Base-by-base conservation (phyloP, 2,329 filamentous ascomycete species). In the Penicillium decumbens region DNA sequence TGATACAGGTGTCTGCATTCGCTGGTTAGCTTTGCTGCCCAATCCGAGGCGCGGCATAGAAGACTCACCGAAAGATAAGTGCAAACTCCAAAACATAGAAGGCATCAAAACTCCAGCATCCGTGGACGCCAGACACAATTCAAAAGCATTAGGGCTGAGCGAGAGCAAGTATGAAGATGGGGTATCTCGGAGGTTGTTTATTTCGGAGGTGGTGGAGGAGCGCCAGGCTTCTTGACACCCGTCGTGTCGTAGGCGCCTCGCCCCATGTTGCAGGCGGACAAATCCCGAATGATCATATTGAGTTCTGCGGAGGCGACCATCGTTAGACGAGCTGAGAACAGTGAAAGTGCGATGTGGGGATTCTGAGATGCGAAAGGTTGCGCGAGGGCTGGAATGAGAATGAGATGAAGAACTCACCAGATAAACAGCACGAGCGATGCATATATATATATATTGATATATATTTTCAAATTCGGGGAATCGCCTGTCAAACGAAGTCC, bases 241-340 rank as follows among this genome's bases (percentile, higher is more conserved):
- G 75, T 78, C 35, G 75, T 78, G 56, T 78, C 75, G 54, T 78
- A 78, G 50, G 73, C 75, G 49, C 75, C 75, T 55, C 75, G 72
- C 51, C 75, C 75, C 74, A 77, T 77, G 63, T 77, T 75, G 64
- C 64, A 70, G 43, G 68, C 66, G 45, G 67, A 70, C 33, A 67
- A 60, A 52, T 69, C 70, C 59, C 69, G 65, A 43, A 68, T 61
- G 54, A 73, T 72, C 72, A 74, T 74, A 33, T 56, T 65, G 52
- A 63, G 64, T 47, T 67, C 64, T 69, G 63, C 55, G 30, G 52
- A 53, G 44, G 60, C 29, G 53, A 55, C 52, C 66, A 70, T 68
- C 33, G 56, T 68, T 51, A 68, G 64, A 61, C 33, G 44, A n/a
- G 30, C 35, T 29, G 45, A 18, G 25, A 33, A 27, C 47, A 32